Conservation (phyloP, 345 rosid species). For the Gynandropsis gynandra region DNA sequence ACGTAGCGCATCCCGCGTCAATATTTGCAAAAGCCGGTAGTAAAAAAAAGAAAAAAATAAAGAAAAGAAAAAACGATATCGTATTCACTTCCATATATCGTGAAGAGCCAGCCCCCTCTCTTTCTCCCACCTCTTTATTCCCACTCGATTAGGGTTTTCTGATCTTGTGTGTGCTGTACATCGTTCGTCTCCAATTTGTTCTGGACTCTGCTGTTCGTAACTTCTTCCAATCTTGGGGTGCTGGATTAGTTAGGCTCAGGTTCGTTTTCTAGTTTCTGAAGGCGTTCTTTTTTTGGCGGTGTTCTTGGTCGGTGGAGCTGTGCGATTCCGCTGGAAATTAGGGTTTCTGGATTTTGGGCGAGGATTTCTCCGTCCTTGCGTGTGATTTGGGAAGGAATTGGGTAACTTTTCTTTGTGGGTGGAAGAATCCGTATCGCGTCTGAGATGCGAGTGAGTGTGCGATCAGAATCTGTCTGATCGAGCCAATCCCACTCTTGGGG, state of each 20-base stretch:
- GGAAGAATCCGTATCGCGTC: not conserved
- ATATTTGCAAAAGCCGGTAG: too few relatives aligned
- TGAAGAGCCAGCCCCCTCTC: constrained; percentile 15
- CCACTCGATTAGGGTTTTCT: constrained; percentile 26
- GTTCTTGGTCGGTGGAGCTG: not conserved
- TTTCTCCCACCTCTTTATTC: not conserved
- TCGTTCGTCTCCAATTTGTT: constrained; percentile 2
- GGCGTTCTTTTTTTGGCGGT: not conserved
- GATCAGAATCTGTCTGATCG: constrained; percentile 55
- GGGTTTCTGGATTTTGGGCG: constrained; percentile 11
- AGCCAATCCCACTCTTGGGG: constrained; percentile 32
- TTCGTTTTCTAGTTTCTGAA: not conserved
- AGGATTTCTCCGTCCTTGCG: not conserved
- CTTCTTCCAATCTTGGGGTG: not conserved
- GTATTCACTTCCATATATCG: constrained; percentile 10
- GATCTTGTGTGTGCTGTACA: constrained; percentile 10
- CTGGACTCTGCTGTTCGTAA: not conserved
- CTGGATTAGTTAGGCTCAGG: not conserved
- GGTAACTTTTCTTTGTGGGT: not conserved
- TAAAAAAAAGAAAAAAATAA: not conserved
- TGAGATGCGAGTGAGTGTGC: constrained; percentile 37
- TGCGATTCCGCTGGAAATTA: not conserved
- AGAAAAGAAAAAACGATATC: constrained; percentile 14
- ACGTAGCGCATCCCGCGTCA: too few relatives aligned
- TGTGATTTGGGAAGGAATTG: not conserved